Conservation (phyloP, 306 rosid genomes). For the Mimosa bimucronata region DNA sequence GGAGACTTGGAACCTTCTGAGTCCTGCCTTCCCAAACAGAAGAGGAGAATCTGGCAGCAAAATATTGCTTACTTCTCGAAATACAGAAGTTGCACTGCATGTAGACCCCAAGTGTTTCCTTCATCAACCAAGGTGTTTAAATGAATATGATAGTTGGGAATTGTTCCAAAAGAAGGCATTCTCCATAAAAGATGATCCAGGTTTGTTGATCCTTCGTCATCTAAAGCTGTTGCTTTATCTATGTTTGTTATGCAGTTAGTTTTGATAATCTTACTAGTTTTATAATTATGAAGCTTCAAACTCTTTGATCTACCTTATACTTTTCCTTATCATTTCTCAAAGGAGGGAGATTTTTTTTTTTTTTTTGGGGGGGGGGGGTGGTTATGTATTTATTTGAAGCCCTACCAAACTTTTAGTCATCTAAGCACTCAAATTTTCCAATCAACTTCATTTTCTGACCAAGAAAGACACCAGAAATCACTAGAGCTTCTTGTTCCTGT, state of each 20-base stretch:
- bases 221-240: background rate
- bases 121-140: constrained; percentile 44
- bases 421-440: background rate
- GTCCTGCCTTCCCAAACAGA: constrained; percentile 47
- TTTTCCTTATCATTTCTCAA: background rate
- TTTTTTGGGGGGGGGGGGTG: too few species aligned
- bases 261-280: constrained; percentile 32
- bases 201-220: constrained; percentile 30
- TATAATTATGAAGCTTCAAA: background rate
- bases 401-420: background rate
- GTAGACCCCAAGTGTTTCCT: constrained; percentile 43
- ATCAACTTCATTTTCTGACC: background rate
- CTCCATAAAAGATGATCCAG: constrained; percentile 42
- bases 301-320: background rate
- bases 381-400: background rate
- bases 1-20: constrained; percentile 48
- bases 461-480: constrained; percentile 3
- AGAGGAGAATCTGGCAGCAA: constrained; percentile 44
- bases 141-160: constrained; percentile 47
- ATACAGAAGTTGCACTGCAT: constrained; percentile 39
- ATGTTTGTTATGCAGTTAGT: background rate
- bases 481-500: constrained; percentile 11
- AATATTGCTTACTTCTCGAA: constrained; percentile 58
- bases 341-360: background rate
- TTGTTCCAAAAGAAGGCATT: constrained; percentile 56